A percentile compares a stretch with the other conserved stretches of the same genome.
These are phyloP conservation scores for Rosa chinensis DNA, from an alignment of 306 rosid genomes.

Conservation along the genomic window DNA sequence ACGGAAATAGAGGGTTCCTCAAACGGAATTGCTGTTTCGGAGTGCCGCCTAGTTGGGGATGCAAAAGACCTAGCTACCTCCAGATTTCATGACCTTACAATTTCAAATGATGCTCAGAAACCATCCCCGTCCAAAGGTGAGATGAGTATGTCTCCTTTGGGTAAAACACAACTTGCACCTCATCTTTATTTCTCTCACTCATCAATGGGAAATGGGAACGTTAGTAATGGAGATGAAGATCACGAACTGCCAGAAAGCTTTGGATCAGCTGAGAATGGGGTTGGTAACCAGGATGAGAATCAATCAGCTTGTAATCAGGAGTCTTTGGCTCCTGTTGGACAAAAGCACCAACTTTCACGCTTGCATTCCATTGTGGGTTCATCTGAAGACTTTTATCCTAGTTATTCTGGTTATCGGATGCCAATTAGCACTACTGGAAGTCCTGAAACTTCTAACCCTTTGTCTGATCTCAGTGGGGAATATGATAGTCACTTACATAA, in stretches of 20 bases:
- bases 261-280: slow-evolving; percentile 24
- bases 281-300: slow-evolving; percentile 34
- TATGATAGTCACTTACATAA: slow-evolving; percentile 30
- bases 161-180: slow-evolving; percentile 26
- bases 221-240: slow-evolving; percentile 20
- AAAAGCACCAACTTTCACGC: slow-evolving; percentile 24
- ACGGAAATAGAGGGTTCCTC: slow-evolving; percentile 16
- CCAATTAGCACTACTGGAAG: slow-evolving; percentile 22
- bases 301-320: slow-evolving; percentile 26
- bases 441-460: slow-evolving; percentile 32
- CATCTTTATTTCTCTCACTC: slow-evolving; percentile 22
- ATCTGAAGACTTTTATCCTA: slow-evolving; percentile 43
- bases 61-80: slow-evolving; percentile 46
- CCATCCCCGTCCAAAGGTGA: slow-evolving; percentile 20
- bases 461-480: slow-evolving; percentile 54
- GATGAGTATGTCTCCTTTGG: slow-evolving; percentile 25
- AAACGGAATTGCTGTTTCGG: slow-evolving; percentile 30
- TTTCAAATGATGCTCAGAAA: slow-evolving; percentile 34
- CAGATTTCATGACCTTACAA: slow-evolving; percentile 32
- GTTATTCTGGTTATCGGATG: slow-evolving; percentile 23
- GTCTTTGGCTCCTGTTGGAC: slow-evolving; percentile 23
- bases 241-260: slow-evolving; percentile 16
- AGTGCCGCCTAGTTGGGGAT: slow-evolving; percentile 40
- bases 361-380: slow-evolving; percentile 26
- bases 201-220: slow-evolving; percentile 27